These are phyloP conservation scores for Pichia sp. DNA, from an alignment of 1,139 yeast species.

Conservation along the genomic window DNA sequence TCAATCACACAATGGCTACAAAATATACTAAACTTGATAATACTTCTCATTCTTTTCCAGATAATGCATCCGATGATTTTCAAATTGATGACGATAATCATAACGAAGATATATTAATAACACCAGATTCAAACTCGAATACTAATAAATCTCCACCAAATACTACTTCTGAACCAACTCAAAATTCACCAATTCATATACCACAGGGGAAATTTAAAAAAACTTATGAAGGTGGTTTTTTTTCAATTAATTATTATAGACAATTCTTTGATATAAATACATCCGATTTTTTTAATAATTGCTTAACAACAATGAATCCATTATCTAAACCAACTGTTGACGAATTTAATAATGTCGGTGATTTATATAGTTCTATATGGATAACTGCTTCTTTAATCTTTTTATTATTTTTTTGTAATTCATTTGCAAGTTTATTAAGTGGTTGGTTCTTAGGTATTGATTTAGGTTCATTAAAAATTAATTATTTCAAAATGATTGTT, in stretches of 20 bases:
- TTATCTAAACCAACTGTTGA: constrained; percentile 30
- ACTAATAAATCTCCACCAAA: constrained; percentile 20
- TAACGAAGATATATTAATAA: constrained; percentile 22
- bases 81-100: constrained; percentile 22
- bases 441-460: constrained; percentile 30
- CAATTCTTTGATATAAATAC: constrained; percentile 62
- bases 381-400: constrained; percentile 73
- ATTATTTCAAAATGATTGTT: constrained; percentile 51
- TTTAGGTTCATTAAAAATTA: constrained; percentile 17
- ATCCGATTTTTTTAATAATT: constrained; percentile 45
- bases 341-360: constrained; percentile 42
- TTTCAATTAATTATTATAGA: constrained; percentile 51
- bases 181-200: constrained; percentile 1
- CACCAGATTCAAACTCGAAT: constrained; percentile 18
- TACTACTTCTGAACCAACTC: neutral
- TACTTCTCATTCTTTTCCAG: neutral
- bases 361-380: constrained; percentile 82
- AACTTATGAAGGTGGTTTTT: constrained; percentile 36
- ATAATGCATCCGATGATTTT: constrained; percentile 2
- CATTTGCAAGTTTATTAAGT: constrained; percentile 50
- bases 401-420: constrained; percentile 65
- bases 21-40: no score
- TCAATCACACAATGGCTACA: neutral
- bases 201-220: constrained; percentile 15
- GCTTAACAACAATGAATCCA: constrained; percentile 43